Evolutionary conservation across 2,329 filamentous ascomycete genomes (phyloP).

Genomic region (Alternaria gaisen): DNA sequence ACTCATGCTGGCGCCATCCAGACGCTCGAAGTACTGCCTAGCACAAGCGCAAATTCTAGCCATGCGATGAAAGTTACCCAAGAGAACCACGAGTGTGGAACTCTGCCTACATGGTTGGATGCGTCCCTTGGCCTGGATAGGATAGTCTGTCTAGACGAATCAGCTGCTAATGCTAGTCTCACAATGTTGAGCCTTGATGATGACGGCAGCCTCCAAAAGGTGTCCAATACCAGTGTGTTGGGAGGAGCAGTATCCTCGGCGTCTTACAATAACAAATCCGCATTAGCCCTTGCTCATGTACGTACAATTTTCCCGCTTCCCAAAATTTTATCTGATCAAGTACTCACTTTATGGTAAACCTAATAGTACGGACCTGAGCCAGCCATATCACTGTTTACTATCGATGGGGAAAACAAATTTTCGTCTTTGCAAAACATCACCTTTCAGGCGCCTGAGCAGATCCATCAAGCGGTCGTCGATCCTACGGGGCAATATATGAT

Average conservation of each 20-base stretch:
- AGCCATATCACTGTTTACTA: conserved; percentile 48
- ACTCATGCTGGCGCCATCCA: conserved; percentile 50
- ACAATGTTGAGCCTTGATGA: conserved; percentile 13
- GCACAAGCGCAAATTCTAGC: conserved; percentile 12
- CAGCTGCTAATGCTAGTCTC: conserved; percentile 58
- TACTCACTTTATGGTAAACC: background rate
- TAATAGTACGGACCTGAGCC: conserved; percentile 50
- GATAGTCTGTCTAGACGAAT: conserved; percentile 71
- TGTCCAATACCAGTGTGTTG: conserved; percentile 46
- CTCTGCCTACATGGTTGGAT: conserved; percentile 68
- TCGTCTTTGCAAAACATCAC: conserved; percentile 52
- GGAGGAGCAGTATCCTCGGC: conserved; percentile 53
- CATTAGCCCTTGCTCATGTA: conserved; percentile 47
- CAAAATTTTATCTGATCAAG: background rate
- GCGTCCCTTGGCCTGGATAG: conserved; percentile 60
- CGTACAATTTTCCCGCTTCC: background rate
- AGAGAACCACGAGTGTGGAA: conserved; percentile 60
- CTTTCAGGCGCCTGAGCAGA: conserved; percentile 58
- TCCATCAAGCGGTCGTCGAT: conserved; percentile 72
- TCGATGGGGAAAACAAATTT: conserved; percentile 20
- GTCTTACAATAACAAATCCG: conserved; percentile 53
- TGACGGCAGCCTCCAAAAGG: conserved; percentile 51
- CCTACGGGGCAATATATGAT: conserved; percentile 70
- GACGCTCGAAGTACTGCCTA: conserved; percentile 41
- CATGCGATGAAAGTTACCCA: conserved; percentile 54